Percentiles rank a stretch among this genome's conserved stretches.
phyloP scores from a whole-genome alignment of 73 alveolate species.

The Paraurostyla sp. region DNA sequence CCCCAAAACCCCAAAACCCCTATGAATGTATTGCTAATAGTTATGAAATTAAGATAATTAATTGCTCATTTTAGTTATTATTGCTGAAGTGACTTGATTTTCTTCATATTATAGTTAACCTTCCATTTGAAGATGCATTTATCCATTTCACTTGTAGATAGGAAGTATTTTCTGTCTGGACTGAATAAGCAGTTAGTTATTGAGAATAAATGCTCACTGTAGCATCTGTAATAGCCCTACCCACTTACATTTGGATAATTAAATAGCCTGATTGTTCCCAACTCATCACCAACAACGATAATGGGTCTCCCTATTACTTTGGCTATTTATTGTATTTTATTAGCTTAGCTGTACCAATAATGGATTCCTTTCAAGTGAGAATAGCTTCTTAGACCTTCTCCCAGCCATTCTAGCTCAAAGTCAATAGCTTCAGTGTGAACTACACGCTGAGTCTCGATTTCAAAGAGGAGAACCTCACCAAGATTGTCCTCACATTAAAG shows the following conservation, averaged over 20 bases:
- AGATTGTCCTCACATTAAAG: conserved; percentile 84
- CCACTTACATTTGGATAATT: conserved; percentile 82
- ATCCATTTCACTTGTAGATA: conserved; percentile 83
- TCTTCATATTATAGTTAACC: conserved; percentile 51
- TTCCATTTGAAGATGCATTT: conserved; percentile 89
- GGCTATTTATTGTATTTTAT: conserved; percentile 85
- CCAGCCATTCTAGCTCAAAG: conserved; percentile 96
- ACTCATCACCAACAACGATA: conserved; percentile 94
- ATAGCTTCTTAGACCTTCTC: conserved; percentile 93
- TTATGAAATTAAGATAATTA: not conserved
- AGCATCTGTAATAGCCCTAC: conserved; percentile 86
- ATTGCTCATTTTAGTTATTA: not conserved
- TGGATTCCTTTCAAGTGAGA: conserved; percentile 92
- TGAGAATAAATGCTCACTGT: conserved; percentile 90
- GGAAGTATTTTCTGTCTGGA: conserved; percentile 81
- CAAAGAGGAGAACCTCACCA: conserved; percentile 82
- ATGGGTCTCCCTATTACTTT: conserved; percentile 84
- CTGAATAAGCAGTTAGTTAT: conserved; percentile 80
- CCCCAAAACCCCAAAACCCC: conserved; percentile 41
- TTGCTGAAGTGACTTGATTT: not conserved
- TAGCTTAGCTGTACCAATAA: conserved; percentile 86
- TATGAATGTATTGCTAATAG: not conserved
- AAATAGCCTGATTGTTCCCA: conserved; percentile 93
- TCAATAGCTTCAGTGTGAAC: conserved; percentile 80
- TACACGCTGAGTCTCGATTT: conserved; percentile 72